Evolutionary conservation across 192 early-diverging fungal species (phyloP).

Genomic region (Dispira parvispora): DNA sequence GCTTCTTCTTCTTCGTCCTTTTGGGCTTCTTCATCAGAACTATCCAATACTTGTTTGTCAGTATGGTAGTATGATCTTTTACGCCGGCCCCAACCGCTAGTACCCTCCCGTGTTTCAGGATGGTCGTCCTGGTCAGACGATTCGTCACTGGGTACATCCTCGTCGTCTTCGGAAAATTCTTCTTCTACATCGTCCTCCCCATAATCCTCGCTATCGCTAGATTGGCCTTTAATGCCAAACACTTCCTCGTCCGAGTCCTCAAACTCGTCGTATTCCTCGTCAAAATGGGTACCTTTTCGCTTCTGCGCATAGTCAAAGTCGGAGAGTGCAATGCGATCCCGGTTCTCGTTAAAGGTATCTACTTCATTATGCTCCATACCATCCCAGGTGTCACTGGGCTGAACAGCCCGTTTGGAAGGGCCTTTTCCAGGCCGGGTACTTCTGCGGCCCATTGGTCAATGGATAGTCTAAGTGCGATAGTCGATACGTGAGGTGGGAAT

Average conservation of each 20-base stretch:
- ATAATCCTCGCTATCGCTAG: not conserved
- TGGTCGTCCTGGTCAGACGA: not conserved
- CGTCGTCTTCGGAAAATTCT: not conserved
- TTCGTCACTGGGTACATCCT: not conserved
- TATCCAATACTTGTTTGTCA: slow-evolving; percentile 18
- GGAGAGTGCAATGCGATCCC: not conserved
- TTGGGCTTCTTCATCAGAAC: slow-evolving; percentile 39
- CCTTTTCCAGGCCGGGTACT: too few species aligned
- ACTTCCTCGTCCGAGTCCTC: not conserved
- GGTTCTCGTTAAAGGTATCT: not conserved
- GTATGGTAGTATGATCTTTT: slow-evolving; percentile 6
- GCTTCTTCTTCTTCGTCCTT: slow-evolving; percentile 83
- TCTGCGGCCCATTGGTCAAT: too few species aligned
- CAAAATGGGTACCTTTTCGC: too few species aligned
- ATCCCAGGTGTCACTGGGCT: not conserved
- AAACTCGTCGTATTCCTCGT: too few species aligned
- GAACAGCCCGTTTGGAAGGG: too few species aligned
- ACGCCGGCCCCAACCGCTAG: not conserved
- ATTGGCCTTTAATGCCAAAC: not conserved
- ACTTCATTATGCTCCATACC: not conserved
- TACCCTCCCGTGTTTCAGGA: not conserved
- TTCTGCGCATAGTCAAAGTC: not conserved
- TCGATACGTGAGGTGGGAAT: too few species aligned
- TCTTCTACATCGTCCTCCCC: not conserved
- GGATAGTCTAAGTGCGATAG: too few species aligned